Conservation (phyloP, 208 protist genomes). For the Trypanosoma brucei region DNA sequence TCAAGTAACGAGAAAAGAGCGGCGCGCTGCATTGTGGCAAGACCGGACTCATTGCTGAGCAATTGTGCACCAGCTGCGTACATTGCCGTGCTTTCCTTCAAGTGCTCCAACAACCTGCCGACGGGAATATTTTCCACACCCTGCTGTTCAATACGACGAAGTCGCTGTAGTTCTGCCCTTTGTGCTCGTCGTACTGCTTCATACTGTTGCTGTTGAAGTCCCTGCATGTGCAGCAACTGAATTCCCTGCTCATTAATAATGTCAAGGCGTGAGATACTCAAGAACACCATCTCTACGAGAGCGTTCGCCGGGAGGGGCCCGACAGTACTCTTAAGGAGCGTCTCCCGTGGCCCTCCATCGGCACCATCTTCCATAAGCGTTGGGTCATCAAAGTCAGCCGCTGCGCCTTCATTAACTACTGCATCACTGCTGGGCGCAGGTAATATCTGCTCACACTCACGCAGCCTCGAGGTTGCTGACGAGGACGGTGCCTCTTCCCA, state of each 20-base stretch:
- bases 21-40: conserved; percentile 37
- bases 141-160: conserved; percentile 53
- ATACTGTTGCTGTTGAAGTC: conserved; percentile 60
- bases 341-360: conserved; percentile 12
- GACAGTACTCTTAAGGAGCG: conserved; percentile 39
- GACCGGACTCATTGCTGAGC: conserved; percentile 39
- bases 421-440: conserved; percentile 16
- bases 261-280: conserved; percentile 43
- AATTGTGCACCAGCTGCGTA: conserved; percentile 41
- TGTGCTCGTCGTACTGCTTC: conserved; percentile 56
- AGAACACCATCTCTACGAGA: conserved; percentile 75
- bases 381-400: conserved; percentile 4
- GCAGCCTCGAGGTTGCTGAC: conserved; percentile 12
- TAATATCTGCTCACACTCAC: conserved; percentile 18
- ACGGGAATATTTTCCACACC: conserved; percentile 72
- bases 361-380: conserved; percentile 26
- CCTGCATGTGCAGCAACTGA: conserved; percentile 39
- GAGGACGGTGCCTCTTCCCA: conserved; percentile 9
- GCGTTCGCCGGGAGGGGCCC: conserved; percentile 42
- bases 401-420: conserved; percentile 2
- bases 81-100: conserved; percentile 46
- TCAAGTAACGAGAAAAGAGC: conserved; percentile 57
- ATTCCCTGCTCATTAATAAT: conserved; percentile 36
- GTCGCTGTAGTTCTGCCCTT: conserved; percentile 59
- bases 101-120: conserved; percentile 51